Conservation (phyloP, 495 filamentous ascomycete genomes). For the Trichoderma erinaceum region DNA sequence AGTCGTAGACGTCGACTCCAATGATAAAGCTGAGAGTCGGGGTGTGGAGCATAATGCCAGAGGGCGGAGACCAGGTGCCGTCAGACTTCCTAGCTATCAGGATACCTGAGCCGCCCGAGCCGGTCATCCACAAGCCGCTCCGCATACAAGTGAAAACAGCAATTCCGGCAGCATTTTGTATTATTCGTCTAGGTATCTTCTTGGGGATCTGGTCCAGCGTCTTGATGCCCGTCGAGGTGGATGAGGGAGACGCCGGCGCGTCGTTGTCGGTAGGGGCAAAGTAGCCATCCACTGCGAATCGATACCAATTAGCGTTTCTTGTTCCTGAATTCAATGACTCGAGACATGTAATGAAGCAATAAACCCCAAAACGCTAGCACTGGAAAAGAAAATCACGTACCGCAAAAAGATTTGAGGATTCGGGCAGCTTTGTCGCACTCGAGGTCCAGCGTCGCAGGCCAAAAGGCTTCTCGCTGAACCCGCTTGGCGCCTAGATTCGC, state of each 20-base stretch:
- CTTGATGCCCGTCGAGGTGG: conserved; percentile 7
- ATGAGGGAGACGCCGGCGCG: conserved; percentile 25
- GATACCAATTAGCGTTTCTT: not conserved
- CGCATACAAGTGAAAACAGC: conserved; percentile 93
- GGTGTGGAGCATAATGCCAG: conserved; percentile 81
- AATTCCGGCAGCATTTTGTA: conserved; percentile 77
- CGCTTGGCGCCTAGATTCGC: not conserved
- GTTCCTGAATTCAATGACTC: too few relatives aligned
- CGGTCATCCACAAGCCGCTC: conserved; percentile 83
- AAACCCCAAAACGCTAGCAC: too few relatives aligned
- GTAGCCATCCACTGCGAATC: conserved; percentile 39
- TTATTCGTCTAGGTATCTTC: conserved; percentile 77
- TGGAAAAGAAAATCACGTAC: conserved; percentile 27
- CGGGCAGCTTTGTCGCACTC: conserved; percentile 84
- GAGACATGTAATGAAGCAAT: too few relatives aligned
- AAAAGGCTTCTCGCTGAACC: conserved; percentile 58
- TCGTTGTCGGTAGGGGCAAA: conserved; percentile 32
- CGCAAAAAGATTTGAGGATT: conserved; percentile 79
- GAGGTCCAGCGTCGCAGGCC: conserved; percentile 72
- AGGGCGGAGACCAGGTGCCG: conserved; percentile 83
- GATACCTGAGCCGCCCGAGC: conserved; percentile 78
- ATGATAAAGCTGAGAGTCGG: conserved; percentile 81
- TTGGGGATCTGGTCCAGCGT: conserved; percentile 53
- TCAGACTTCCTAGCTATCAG: conserved; percentile 73
- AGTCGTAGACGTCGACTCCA: conserved; percentile 90